A percentile compares a stretch with the other conserved stretches of the same genome.
These are phyloP conservation scores for Senna tora DNA, from an alignment of 306 rosid genomes.

Conservation along the genomic window DNA sequence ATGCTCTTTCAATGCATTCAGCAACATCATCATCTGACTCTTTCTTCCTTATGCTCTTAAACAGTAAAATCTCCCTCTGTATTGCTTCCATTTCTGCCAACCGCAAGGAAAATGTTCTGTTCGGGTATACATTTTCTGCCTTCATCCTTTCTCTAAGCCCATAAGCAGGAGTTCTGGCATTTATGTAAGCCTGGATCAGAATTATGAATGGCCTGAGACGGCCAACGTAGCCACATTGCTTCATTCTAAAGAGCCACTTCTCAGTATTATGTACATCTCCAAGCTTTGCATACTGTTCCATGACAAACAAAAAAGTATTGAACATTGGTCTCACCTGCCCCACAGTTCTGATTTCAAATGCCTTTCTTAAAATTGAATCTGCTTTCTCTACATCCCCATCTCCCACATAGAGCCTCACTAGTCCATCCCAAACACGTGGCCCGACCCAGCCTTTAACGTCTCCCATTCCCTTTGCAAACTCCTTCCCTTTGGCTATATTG, in stretches of 20 bases:
- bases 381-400: slow-evolving; percentile 30
- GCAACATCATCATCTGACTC: not conserved
- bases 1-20: not conserved
- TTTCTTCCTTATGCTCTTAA: not conserved
- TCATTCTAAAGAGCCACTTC: slow-evolving; percentile 36
- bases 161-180: slow-evolving; percentile 34
- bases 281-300: slow-evolving; percentile 34
- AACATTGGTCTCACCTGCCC: slow-evolving; percentile 5
- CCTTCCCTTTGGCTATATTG: slow-evolving; percentile 29
- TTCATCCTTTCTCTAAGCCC: slow-evolving; percentile 37
- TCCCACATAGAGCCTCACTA: slow-evolving; percentile 29
- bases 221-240: slow-evolving; percentile 15
- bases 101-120: not conserved
- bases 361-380: slow-evolving; percentile 29
- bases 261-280: slow-evolving; percentile 39
- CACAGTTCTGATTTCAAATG: not conserved
- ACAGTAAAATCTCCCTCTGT: slow-evolving; percentile 8
- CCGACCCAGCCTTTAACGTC: slow-evolving; percentile 21
- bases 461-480: slow-evolving; percentile 17
- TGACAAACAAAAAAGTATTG: slow-evolving; percentile 19
- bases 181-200: slow-evolving; percentile 32
- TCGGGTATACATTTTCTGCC: slow-evolving; percentile 34
- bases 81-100: slow-evolving; percentile 19
- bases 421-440: slow-evolving; percentile 34
- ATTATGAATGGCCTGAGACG: slow-evolving; percentile 18